Evolutionary conservation across 768 basidiomycete genomes (phyloP).

Genomic region (Agrocybe chaxingu): DNA sequence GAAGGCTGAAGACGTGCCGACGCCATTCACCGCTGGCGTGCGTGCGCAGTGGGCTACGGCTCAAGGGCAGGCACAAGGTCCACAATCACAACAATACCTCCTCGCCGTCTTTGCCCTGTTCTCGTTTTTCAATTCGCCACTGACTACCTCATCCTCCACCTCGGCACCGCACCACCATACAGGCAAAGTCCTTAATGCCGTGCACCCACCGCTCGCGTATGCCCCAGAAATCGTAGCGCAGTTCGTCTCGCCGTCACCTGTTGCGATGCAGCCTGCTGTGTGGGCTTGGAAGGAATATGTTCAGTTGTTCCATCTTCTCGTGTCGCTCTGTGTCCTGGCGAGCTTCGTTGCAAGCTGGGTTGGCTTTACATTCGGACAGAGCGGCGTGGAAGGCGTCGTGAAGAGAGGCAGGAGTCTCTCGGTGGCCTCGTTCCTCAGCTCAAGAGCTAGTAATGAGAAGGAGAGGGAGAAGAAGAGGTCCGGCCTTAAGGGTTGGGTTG

Average conservation of each 20-base stretch:
- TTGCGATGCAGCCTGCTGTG: conserved; percentile 4
- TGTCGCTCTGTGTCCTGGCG: conserved; percentile 60
- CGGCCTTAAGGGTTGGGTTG: conserved; percentile 24
- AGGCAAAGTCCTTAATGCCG: conserved; percentile 51
- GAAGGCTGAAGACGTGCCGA: conserved; percentile 18
- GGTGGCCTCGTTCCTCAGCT: background rate
- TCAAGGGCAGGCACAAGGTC: conserved; percentile 21
- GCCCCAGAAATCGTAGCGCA: conserved; percentile 30
- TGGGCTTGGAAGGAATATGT: conserved; percentile 53
- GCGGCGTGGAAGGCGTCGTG: conserved; percentile 10
- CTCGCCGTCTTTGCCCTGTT: conserved; percentile 42
- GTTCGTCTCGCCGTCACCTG: conserved; percentile 19
- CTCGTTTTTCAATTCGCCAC: conserved; percentile 40
- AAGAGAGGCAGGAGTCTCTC: conserved; percentile 10
- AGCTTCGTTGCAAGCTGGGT: conserved; percentile 43
- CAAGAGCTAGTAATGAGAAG: background rate
- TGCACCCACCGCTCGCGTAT: conserved; percentile 29
- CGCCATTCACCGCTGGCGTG: background rate
- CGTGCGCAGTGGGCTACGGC: conserved; percentile 9
- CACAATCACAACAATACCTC: conserved; percentile 60
- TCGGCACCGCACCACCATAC: conserved; percentile 42
- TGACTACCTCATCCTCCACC: too few species aligned
- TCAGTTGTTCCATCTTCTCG: conserved; percentile 64
- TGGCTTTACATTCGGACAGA: conserved; percentile 23
- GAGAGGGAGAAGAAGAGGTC: conserved; percentile 4